phyloP scores from a whole-genome alignment of 305 asterid genomes.

The Rubia occidens region DNA sequence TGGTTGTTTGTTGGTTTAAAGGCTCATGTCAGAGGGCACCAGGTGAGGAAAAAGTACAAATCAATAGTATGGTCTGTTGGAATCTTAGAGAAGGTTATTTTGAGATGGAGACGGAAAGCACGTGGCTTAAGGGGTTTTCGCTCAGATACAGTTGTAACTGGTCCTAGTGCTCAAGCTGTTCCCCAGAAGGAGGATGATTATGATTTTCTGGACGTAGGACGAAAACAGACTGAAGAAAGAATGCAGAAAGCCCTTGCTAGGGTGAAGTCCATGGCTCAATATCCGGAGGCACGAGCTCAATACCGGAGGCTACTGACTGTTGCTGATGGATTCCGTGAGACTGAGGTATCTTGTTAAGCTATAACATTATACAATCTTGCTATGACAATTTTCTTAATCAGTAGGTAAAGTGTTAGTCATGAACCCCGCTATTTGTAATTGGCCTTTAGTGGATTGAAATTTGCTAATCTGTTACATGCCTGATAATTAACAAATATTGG shows the following conservation, averaged over 20 bases:
- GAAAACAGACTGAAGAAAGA: constrained; percentile 85
- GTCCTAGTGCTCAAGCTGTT: constrained; percentile 22
- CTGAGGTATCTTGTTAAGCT: constrained; percentile 37
- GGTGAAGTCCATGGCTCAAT: constrained; percentile 86
- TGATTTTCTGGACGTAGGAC: constrained; percentile 71
- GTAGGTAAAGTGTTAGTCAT: not conserved
- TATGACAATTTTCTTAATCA: not conserved
- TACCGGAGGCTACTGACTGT: constrained; percentile 79
- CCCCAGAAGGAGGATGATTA: constrained; percentile 54
- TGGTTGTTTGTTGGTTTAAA: constrained; percentile 21
- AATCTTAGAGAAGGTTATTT: constrained; percentile 67
- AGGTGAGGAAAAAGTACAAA: constrained; percentile 72
- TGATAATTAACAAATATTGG: not conserved
- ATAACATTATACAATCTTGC: not conserved
- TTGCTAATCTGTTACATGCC: not conserved
- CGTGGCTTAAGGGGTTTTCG: constrained; percentile 79
- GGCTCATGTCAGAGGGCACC: constrained; percentile 99
- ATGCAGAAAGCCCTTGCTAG: constrained; percentile 77
- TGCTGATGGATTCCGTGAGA: constrained; percentile 67
- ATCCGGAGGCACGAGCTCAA: constrained; percentile 92
- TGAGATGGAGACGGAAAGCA: constrained; percentile 90
- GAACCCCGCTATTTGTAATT: not conserved
- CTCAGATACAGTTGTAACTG: constrained; percentile 38
- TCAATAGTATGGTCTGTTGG: constrained; percentile 80
- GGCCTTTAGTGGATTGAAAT: too few species aligned